phyloP scores from a whole-genome alignment of 2,329 filamentous ascomycete genomes.

The Aspergillus aculeatus region DNA sequence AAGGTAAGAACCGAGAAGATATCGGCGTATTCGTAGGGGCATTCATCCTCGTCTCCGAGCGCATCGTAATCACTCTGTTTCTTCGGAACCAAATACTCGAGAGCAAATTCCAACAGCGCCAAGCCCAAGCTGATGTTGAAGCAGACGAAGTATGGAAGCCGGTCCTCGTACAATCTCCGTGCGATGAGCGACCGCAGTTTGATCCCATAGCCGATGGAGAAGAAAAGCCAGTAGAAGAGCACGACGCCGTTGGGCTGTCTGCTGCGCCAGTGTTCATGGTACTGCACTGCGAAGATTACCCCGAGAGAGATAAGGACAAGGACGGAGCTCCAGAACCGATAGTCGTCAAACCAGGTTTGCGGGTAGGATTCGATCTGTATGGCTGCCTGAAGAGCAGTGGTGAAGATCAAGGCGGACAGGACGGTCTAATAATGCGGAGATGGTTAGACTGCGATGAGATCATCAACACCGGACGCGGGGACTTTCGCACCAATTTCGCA shows the following conservation, averaged over 20 bases:
- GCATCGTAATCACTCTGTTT: conserved; percentile 67
- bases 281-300: conserved; percentile 77
- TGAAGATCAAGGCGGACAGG: conserved; percentile 65
- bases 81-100: conserved; percentile 89
- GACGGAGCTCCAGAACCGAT: conserved; percentile 79
- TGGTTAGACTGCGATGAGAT: conserved; percentile 3
- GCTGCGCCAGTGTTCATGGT: conserved; percentile 79
- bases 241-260: conserved; percentile 84
- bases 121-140: conserved; percentile 72
- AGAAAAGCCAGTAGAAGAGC: conserved; percentile 88
- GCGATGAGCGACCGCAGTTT: conserved; percentile 85
- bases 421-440: conserved; percentile 48
- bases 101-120: conserved; percentile 66
- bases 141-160: conserved; percentile 72
- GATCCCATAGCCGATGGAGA: conserved; percentile 72
- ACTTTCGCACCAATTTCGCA: conserved; percentile 71
- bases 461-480: background rate
- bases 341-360: conserved; percentile 72
- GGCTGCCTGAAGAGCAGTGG: conserved; percentile 68
- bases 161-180: conserved; percentile 66
- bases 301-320: conserved; percentile 69
- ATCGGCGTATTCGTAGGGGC: conserved; percentile 81
- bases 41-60: conserved; percentile 65
- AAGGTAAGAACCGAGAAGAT: conserved; percentile 93
- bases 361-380: conserved; percentile 72